Evolutionary conservation across 306 rosid genomes (phyloP).

Genomic region (Dryas drummondii): DNA sequence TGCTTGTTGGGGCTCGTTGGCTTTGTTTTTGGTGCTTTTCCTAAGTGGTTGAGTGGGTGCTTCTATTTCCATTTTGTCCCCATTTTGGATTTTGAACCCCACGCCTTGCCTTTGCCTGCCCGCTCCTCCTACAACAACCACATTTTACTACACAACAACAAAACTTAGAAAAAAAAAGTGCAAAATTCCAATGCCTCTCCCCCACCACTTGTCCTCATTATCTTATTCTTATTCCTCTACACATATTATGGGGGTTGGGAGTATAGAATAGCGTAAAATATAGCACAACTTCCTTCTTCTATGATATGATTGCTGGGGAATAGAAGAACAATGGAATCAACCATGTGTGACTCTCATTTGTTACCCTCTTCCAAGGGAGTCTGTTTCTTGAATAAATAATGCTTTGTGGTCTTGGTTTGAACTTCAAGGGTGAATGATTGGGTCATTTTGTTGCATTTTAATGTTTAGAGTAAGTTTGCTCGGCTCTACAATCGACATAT

Average conservation of each 20-base stretch:
- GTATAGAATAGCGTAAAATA: not conserved
- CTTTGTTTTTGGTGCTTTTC: not conserved
- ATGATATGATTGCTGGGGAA: too few species aligned
- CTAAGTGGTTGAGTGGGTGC: not conserved
- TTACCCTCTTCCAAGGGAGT: not conserved
- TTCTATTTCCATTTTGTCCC: conserved; percentile 12
- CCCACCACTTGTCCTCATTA: too few species aligned
- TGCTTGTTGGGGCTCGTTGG: not conserved
- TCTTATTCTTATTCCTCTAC: too few species aligned
- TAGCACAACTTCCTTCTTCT: too few species aligned
- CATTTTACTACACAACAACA: not conserved
- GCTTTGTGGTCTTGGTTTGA: not conserved
- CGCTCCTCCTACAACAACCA: not conserved
- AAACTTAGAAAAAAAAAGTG: not conserved
- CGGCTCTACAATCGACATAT: too few species aligned
- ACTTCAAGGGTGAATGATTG: not conserved
- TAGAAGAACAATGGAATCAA: too few species aligned
- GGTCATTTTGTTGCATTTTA: not conserved
- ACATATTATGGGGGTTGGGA: too few species aligned
- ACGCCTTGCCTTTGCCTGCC: not conserved
- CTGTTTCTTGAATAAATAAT: not conserved
- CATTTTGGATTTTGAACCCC: not conserved
- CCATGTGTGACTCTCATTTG: not conserved
- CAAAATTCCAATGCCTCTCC: not conserved
- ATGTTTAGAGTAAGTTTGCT: too few species aligned